Percentiles rank a stretch among this genome's conserved stretches.
Evolutionary conservation across 2,329 filamentous ascomycete species (phyloP).

Genomic region (Ceratocystis alfenasii): DNA sequence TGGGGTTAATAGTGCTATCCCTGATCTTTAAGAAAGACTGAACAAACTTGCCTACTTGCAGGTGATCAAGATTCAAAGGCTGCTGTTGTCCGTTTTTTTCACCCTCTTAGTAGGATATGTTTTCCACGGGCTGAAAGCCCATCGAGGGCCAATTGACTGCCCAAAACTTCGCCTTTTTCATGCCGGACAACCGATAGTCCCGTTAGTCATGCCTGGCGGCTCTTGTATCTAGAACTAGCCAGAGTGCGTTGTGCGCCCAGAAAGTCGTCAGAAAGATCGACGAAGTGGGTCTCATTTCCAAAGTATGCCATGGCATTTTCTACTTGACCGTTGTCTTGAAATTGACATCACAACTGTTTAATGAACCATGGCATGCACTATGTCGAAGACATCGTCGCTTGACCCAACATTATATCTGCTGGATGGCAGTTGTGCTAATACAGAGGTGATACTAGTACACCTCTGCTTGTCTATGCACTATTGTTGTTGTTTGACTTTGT

Average conservation of each 20-base stretch:
- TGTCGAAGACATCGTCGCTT: background rate
- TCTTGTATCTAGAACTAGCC: background rate
- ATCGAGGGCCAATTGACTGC: background rate
- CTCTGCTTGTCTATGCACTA: background rate
- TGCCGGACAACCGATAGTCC: background rate
- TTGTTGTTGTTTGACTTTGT: background rate
- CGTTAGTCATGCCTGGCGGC: background rate
- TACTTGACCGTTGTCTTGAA: background rate
- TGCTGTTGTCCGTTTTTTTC: background rate
- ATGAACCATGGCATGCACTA: background rate
- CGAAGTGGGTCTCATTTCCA: constrained; percentile 2
- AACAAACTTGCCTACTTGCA: background rate
- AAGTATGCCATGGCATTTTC: background rate
- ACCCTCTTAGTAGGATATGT: background rate
- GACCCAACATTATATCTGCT: background rate
- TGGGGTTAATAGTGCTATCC: background rate
- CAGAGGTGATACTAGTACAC: background rate
- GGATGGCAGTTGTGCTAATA: background rate
- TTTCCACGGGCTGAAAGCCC: background rate
- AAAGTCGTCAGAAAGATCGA: background rate
- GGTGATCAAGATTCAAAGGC: background rate
- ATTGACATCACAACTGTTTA: background rate
- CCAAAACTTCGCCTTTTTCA: background rate
- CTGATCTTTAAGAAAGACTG: background rate
- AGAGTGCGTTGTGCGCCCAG: background rate